Base-by-base conservation (phyloP, 345 rosid species). In the thale cress (Arabidopsis thaliana) region DNA sequence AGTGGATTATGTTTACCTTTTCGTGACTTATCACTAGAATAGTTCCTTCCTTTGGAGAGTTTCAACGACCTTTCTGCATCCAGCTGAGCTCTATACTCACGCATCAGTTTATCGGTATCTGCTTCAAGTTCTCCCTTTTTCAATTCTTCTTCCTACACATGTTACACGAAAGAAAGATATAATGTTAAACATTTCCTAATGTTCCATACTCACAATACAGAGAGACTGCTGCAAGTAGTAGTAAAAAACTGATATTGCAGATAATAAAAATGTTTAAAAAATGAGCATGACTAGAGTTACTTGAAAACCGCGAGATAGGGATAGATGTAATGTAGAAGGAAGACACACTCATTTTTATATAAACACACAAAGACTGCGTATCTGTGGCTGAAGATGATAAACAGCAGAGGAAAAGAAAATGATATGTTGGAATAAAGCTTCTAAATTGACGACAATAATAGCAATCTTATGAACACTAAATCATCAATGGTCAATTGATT, bases 41-140 rank as follows among this genome's bases (percentile, higher is more conserved):
- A 87, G 80, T 96, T 96, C 83, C 91, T 84, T 59, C 99, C 99
- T 14, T 89, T 91, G 28, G 97, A 84, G 71, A 96, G 98, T 84
- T 93, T 96, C 80, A 40, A 75, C 22, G 99, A 85, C 83, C 99
- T 88, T 82, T 96, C 99, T 70, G 97, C 99, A 85, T 93, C 97
- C 42, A 95, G 82, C 82, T 93, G 98, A 53, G 99, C 97, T 82
- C 99, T 86, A 82, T 96, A 96, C 79, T 93, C 96, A 44, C 88
- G 85, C 99, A 96, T 96, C 94, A 96, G 88, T 81, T 87, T 87
- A 83, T 96, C 97, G 4, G 84, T 89, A 79, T 93, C 98, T 74
- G 88, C 89, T 82, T 96, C 98, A 69, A 89, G 74, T 84, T 88
- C 95, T 25, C 97, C 99, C 80, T 85, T 87, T 77, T 71, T 95